phyloP scores from a whole-genome alignment of 768 basidiomycete species.

The Inosperma sp. region DNA sequence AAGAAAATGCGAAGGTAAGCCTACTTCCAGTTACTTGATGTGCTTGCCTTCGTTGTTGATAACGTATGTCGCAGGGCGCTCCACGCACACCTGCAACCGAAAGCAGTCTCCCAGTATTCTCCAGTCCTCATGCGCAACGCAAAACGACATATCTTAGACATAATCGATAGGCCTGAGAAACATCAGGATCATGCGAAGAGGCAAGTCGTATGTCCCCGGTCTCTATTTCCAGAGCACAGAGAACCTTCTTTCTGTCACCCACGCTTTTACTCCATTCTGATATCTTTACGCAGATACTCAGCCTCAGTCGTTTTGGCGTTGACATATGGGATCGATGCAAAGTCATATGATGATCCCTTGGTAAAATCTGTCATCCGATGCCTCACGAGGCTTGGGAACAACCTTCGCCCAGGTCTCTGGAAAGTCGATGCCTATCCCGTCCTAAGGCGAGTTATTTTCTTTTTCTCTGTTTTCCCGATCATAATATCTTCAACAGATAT shows the following conservation, averaged over 20 bases:
- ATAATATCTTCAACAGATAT: conserved; percentile 28
- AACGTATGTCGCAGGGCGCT: conserved; percentile 39
- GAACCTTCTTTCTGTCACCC: not conserved
- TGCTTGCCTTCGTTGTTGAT: not conserved
- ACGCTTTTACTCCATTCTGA: not conserved
- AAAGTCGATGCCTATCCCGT: conserved; percentile 45
- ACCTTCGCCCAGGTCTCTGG: conserved; percentile 42
- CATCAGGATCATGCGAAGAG: conserved; percentile 56
- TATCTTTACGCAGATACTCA: conserved; percentile 35
- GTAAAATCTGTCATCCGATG: conserved; percentile 43
- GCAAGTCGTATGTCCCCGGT: conserved; percentile 17
- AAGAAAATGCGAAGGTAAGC: conserved; percentile 55
- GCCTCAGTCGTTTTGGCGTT: conserved; percentile 48
- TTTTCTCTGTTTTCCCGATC: not conserved
- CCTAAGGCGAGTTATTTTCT: conserved; percentile 26
- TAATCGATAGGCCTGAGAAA: conserved; percentile 36
- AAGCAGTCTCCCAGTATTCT: conserved; percentile 43
- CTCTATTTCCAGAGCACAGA: not conserved
- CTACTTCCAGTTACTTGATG: not conserved
- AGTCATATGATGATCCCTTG: conserved; percentile 42
- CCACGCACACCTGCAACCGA: conserved; percentile 55
- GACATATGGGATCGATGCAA: conserved; percentile 44
- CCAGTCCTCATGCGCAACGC: conserved; percentile 46
- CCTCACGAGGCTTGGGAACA: conserved; percentile 42
- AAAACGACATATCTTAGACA: conserved; percentile 41